Evolutionary conservation across 1,139 yeast genomes (phyloP).

Genomic region (Nakaseomyces sp.): DNA sequence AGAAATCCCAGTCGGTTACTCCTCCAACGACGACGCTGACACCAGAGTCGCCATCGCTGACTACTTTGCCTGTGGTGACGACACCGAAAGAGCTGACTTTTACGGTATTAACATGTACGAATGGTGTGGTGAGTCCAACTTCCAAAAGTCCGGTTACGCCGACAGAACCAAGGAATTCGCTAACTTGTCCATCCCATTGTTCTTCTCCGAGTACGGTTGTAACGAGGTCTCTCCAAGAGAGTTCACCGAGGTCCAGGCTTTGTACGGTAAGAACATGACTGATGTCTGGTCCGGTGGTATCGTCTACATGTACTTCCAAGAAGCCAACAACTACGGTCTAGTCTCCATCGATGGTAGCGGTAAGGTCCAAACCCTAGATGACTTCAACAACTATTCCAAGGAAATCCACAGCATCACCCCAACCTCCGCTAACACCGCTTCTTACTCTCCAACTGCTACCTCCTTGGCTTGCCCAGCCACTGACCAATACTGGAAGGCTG

Average conservation of each 20-base stretch:
- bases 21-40: conserved; percentile 64
- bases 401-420: conserved; percentile 51
- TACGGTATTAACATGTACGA: conserved; percentile 93
- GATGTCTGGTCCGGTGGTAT: conserved; percentile 86
- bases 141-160: conserved; percentile 58
- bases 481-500: conserved; percentile 48
- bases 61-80: conserved; percentile 67
- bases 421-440: conserved; percentile 45
- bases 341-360: conserved; percentile 43
- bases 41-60: conserved; percentile 64
- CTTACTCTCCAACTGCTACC: conserved; percentile 42
- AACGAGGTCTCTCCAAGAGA: conserved; percentile 52
- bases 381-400: conserved; percentile 46
- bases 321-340: conserved; percentile 64
- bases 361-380: conserved; percentile 50
- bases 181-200: conserved; percentile 58
- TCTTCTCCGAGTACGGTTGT: conserved; percentile 80
- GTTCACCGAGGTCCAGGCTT: conserved; percentile 60
- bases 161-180: conserved; percentile 64
- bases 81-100: conserved; percentile 66
- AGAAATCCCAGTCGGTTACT: conserved; percentile 69
- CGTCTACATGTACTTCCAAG: conserved; percentile 76
- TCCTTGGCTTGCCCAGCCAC: conserved; percentile 46
- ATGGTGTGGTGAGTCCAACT: conserved; percentile 82
- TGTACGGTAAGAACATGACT: conserved; percentile 56